A percentile compares a stretch with the other conserved stretches of the same genome.
phyloP scores from a whole-genome alignment of 331 rosid species.

The Arachis monticola region DNA sequence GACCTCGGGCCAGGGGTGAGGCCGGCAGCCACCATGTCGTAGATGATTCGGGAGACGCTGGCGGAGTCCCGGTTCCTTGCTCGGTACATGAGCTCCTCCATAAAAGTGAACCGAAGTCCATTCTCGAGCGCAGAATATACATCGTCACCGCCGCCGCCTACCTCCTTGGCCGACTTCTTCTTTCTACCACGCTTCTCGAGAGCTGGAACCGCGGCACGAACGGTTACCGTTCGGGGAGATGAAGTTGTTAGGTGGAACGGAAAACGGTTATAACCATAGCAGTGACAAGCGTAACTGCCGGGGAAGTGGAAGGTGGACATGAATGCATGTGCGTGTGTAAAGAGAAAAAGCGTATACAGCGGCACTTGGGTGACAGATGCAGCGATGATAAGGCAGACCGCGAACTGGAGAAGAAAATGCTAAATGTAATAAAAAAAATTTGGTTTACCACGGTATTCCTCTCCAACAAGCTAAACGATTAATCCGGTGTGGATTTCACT shows the following conservation, averaged over 20 bases:
- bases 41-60: conserved; percentile 74
- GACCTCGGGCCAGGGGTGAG: conserved; percentile 93
- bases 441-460: no score
- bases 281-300: neutral
- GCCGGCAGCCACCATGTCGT: conserved; percentile 97
- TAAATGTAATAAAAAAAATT: no score
- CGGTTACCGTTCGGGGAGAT: conserved; percentile 36
- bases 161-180: conserved; percentile 67
- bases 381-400: conserved; percentile 43
- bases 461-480: no score
- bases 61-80: conserved; percentile 71
- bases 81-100: conserved; percentile 95
- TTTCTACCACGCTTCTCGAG: conserved; percentile 65
- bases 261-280: conserved; percentile 6
- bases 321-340: conserved; percentile 25
- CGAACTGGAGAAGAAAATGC: neutral
- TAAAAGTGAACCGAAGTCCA: conserved; percentile 83
- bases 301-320: conserved; percentile 55
- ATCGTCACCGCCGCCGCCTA: conserved; percentile 24
- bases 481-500: no score
- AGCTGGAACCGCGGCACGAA: conserved; percentile 58
- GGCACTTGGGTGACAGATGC: neutral
- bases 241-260: conserved; percentile 41
- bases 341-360: neutral
- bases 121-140: conserved; percentile 55